These are phyloP conservation scores for Carpinus fangiana DNA, from an alignment of 306 rosid species.

Conservation along the genomic window DNA sequence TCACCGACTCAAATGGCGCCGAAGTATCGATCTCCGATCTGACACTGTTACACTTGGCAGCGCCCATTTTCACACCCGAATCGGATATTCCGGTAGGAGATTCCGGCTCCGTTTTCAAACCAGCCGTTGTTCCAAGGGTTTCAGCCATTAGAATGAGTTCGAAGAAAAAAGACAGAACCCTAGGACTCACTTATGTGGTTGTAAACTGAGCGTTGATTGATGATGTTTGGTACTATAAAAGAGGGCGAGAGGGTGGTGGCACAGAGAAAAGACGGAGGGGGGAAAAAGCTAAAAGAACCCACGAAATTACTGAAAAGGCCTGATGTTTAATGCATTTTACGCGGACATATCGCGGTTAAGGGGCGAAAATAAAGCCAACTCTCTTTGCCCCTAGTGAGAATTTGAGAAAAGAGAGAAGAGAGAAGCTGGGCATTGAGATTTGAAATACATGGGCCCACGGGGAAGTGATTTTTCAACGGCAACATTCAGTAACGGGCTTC, in stretches of 20 bases:
- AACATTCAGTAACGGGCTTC: not conserved
- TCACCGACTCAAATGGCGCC: slow-evolving; percentile 62
- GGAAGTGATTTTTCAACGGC: slow-evolving; percentile 4
- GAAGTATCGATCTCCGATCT: slow-evolving; percentile 61
- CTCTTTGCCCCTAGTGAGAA: not conserved
- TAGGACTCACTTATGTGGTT: not conserved
- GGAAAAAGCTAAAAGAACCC: not conserved
- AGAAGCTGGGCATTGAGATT: not conserved
- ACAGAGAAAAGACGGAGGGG: not conserved
- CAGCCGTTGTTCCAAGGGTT: slow-evolving; percentile 17
- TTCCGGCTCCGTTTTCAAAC: slow-evolving; percentile 16
- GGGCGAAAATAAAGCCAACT: not conserved
- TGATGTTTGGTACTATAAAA: not conserved
- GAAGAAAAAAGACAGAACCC: not conserved
- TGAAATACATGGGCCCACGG: not conserved
- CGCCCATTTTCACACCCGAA: slow-evolving; percentile 13
- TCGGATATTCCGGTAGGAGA: not conserved
- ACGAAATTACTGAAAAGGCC: not conserved
- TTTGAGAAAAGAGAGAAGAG: not conserved
- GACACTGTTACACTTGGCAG: not conserved
- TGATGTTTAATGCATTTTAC: not conserved
- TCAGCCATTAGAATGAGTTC: not conserved
- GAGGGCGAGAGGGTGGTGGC: not conserved
- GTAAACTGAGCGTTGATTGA: not conserved
- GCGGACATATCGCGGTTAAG: not conserved